A percentile compares a stretch with the other conserved stretches of the same genome.
Evolutionary conservation across 768 basidiomycete genomes (phyloP).

Genomic region (Russula sp.): DNA sequence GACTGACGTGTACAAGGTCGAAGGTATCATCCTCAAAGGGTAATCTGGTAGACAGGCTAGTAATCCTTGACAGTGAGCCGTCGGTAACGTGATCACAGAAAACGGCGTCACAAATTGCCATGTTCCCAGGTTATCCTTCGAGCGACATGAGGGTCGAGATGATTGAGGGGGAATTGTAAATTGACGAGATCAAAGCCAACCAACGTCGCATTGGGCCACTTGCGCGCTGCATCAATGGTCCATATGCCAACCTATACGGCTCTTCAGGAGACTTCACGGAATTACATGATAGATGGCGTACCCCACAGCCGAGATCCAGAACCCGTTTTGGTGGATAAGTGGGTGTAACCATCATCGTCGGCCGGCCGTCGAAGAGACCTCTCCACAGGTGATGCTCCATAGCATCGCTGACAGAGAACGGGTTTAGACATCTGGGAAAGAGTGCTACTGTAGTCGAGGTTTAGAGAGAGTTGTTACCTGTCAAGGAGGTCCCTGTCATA

Average conservation of each 20-base stretch:
- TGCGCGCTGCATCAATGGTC: slow-evolving; percentile 31
- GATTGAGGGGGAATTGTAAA: slow-evolving; percentile 57
- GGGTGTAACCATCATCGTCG: slow-evolving; percentile 26
- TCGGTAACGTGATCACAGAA: slow-evolving; percentile 7
- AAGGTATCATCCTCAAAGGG: slow-evolving; percentile 84
- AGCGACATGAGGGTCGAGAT: slow-evolving; percentile 51
- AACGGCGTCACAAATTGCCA: slow-evolving; percentile 65
- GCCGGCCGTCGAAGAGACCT: slow-evolving; percentile 21
- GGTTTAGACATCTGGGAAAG: neutral
- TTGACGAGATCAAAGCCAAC: slow-evolving; percentile 80
- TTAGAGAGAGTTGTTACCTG: slow-evolving; percentile 47
- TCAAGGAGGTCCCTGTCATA: slow-evolving; percentile 68
- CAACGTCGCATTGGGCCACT: slow-evolving; percentile 29
- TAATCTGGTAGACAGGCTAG: slow-evolving; percentile 67
- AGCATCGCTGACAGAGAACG: slow-evolving; percentile 29
- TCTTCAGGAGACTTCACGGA: neutral
- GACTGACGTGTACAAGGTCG: slow-evolving; percentile 72
- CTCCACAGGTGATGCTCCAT: slow-evolving; percentile 30
- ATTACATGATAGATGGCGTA: slow-evolving; percentile 9
- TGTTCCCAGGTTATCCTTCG: slow-evolving; percentile 67
- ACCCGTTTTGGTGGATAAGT: slow-evolving; percentile 25
- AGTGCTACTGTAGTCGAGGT: neutral
- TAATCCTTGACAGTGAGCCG: neutral
- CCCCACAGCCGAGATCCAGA: slow-evolving; percentile 30
- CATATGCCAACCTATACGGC: slow-evolving; percentile 25